Evolutionary conservation across 805 yeast species (phyloP).

Genomic region (Zygoascus biomembranicola): DNA sequence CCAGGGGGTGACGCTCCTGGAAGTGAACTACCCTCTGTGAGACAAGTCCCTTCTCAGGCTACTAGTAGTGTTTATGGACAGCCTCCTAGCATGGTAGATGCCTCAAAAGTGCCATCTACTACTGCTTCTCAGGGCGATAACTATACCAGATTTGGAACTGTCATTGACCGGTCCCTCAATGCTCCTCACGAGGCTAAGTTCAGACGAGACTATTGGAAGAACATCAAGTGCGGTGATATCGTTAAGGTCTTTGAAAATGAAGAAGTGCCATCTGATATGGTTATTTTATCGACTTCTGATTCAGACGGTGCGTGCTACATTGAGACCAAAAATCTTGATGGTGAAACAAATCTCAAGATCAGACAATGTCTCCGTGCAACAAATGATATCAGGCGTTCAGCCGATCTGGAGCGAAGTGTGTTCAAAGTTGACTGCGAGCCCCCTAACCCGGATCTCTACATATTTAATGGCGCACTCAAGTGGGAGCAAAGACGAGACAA

Average conservation of each 20-base stretch:
- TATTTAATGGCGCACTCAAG: slow-evolving; percentile 58
- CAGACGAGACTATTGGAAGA: slow-evolving; percentile 56
- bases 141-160: slow-evolving; percentile 8
- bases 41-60: neutral
- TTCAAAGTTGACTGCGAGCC: slow-evolving; percentile 64
- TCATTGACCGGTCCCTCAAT: slow-evolving; percentile 27
- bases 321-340: slow-evolving; percentile 65
- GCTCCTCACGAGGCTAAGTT: slow-evolving; percentile 33
- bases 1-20: neutral
- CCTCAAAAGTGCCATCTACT: neutral
- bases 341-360: slow-evolving; percentile 67
- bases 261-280: slow-evolving; percentile 70
- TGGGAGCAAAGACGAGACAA: slow-evolving; percentile 31
- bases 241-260: slow-evolving; percentile 61
- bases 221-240: slow-evolving; percentile 66
- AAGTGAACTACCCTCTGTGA: slow-evolving; percentile 3
- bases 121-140: neutral
- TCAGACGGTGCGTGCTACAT: slow-evolving; percentile 60
- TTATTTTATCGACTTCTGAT: slow-evolving; percentile 60
- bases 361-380: slow-evolving; percentile 50
- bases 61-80: neutral
- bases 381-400: slow-evolving; percentile 42
- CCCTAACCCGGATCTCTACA: slow-evolving; percentile 58
- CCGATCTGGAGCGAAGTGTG: slow-evolving; percentile 48
- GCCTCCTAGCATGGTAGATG: neutral